These are phyloP conservation scores for Lachnellula hyalina DNA, from an alignment of 2,329 filamentous ascomycete species.

Conservation along the genomic window DNA sequence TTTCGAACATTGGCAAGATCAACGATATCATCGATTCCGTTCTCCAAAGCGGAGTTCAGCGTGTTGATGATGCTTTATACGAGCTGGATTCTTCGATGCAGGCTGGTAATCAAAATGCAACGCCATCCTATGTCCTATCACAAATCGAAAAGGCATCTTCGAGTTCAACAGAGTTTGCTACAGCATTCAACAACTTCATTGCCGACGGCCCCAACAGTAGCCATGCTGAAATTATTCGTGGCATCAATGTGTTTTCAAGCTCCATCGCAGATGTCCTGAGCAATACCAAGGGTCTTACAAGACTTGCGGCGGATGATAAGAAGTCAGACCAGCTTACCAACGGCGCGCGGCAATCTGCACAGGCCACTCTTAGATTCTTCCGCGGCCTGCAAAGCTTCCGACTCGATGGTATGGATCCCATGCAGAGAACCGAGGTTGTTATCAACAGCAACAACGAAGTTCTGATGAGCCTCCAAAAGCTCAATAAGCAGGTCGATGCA, in stretches of 20 bases:
- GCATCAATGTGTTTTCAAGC: conserved; percentile 83
- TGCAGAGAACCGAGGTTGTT: conserved; percentile 94
- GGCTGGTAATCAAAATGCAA: conserved; percentile 96
- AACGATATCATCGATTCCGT: conserved; percentile 98
- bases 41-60: conserved; percentile 83
- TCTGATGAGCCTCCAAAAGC: conserved; percentile 84
- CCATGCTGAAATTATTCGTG: conserved; percentile 87
- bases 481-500: conserved; percentile 88
- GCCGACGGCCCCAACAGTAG: conserved; percentile 90
- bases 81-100: conserved; percentile 98
- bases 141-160: conserved; percentile 96
- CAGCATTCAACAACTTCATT: conserved; percentile 97
- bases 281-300: conserved; percentile 91
- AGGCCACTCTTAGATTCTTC: conserved; percentile 91
- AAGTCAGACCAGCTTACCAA: conserved; percentile 82
- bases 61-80: conserved; percentile 94
- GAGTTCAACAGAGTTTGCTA: conserved; percentile 94
- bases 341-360: conserved; percentile 76
- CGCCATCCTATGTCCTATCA: conserved; percentile 87
- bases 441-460: conserved; percentile 98
- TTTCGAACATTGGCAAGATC: conserved; percentile 85
- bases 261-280: conserved; percentile 89
- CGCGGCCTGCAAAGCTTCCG: conserved; percentile 89
- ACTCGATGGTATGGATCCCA: conserved; percentile 79
- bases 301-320: conserved; percentile 92